These are phyloP conservation scores for Chlorophyllum brunneum DNA, from an alignment of 768 basidiomycete genomes.

Conservation along the genomic window DNA sequence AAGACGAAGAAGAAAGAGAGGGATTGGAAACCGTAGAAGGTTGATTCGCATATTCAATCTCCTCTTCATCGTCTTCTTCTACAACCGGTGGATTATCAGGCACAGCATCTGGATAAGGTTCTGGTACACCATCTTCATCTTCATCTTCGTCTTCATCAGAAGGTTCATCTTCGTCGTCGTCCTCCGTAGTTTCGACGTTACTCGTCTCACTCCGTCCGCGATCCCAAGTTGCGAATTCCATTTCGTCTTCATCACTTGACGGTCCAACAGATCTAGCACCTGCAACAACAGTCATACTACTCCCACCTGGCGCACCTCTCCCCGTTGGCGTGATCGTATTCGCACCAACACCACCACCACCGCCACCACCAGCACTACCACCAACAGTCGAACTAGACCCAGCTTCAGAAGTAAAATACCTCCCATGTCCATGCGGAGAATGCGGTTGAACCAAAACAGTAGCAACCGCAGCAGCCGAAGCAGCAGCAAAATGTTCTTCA, in stretches of 20 bases:
- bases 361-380: not conserved
- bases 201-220: constrained; percentile 7
- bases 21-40: not conserved
- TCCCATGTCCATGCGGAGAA: too few relatives aligned
- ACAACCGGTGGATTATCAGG: not conserved
- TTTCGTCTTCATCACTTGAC: constrained; percentile 5
- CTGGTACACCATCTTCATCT: not conserved
- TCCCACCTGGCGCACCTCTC: too few relatives aligned
- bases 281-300: not conserved
- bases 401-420: too few relatives aligned
- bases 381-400: not conserved
- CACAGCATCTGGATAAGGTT: not conserved
- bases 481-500: not conserved
- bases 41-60: constrained; percentile 1
- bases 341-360: not conserved
- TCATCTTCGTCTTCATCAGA: not conserved
- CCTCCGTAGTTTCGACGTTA: not conserved
- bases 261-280: not conserved
- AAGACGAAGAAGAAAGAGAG: not conserved
- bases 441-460: too few relatives aligned
- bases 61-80: not conserved
- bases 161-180: not conserved
- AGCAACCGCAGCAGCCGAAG: not conserved
- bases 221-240: not conserved
- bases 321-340: not conserved